Conservation (phyloP, 495 filamentous ascomycete genomes). For the Hypoxylon fuscum region DNA sequence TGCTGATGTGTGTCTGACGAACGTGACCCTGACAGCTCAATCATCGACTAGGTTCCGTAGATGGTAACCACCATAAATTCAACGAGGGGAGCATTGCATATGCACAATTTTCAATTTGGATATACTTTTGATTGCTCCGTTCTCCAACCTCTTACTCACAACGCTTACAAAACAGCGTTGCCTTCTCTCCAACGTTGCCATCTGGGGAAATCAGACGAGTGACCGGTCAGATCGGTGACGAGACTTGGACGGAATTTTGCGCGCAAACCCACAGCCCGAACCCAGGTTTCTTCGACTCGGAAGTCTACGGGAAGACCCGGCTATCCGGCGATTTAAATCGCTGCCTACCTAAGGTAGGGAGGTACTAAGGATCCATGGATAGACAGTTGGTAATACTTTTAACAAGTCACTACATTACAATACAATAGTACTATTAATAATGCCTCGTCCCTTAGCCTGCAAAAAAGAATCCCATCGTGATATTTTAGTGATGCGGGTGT, state of each 20-base stretch:
- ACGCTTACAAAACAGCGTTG: conserved; percentile 5
- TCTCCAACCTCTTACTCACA: conserved; percentile 1
- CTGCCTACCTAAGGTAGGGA: background rate
- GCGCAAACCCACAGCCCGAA: conserved; percentile 22
- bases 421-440: conserved; percentile 21
- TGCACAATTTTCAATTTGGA: conserved; percentile 33
- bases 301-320: conserved; percentile 33
- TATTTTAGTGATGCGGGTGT: conserved; percentile 23
- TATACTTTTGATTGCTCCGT: conserved; percentile 21
- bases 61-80: conserved; percentile 2
- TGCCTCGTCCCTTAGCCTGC: conserved; percentile 4
- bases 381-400: too few relatives aligned
- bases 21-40: conserved; percentile 42
- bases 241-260: conserved; percentile 14
- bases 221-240: conserved; percentile 21
- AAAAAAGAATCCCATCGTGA: conserved; percentile 19
- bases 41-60: conserved; percentile 11
- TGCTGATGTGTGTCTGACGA: conserved; percentile 41
- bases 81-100: conserved; percentile 32
- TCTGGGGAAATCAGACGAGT: conserved; percentile 22
- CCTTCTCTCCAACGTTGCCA: conserved; percentile 8
- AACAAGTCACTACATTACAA: too few relatives aligned
- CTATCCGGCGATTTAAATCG: background rate
- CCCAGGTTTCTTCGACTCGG: background rate
- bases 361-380: too few relatives aligned